Percentiles rank a stretch among this genome's conserved stretches.
These are phyloP conservation scores for Inosperma sp. DNA, from an alignment of 768 basidiomycete genomes.

Conservation along the genomic window DNA sequence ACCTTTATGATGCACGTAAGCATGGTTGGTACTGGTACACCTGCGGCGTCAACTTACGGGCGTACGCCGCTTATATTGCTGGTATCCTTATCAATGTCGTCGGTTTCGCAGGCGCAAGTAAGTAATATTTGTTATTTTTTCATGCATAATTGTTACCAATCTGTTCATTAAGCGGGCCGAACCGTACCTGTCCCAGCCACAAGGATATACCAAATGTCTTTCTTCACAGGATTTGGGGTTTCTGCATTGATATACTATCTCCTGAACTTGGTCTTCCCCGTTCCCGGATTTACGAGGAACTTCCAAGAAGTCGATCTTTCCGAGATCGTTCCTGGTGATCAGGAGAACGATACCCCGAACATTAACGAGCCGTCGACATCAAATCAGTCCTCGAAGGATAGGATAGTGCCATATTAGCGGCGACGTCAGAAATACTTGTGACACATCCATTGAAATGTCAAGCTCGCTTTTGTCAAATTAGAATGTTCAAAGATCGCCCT, in stretches of 20 bases:
- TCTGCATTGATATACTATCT: constrained; percentile 59
- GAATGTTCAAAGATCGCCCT: too few species aligned
- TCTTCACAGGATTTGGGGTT: constrained; percentile 79
- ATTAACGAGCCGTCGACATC: too few species aligned
- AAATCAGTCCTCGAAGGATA: too few species aligned
- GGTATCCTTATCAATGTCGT: constrained; percentile 82
- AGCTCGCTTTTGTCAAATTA: too few species aligned
- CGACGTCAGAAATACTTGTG: too few species aligned
- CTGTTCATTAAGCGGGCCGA: constrained; percentile 41
- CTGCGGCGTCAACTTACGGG: constrained; percentile 67
- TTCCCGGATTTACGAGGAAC: constrained; percentile 40
- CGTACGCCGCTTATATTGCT: constrained; percentile 61
- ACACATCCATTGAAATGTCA: too few species aligned
- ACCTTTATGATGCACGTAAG: constrained; percentile 56
- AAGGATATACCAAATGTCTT: constrained; percentile 71
- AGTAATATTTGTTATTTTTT: constrained; percentile 20
- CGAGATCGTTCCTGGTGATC: constrained; percentile 13
- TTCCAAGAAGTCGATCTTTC: constrained; percentile 62
- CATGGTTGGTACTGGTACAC: constrained; percentile 76
- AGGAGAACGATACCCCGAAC: not conserved
- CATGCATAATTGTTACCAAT: not conserved
- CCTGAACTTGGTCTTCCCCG: constrained; percentile 59
- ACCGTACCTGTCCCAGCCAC: constrained; percentile 64
- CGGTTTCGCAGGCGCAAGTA: constrained; percentile 74
- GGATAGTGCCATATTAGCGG: too few species aligned